These are phyloP conservation scores for Thymus quinquecostatus DNA, from an alignment of 257 asterid genomes.

Conservation along the genomic window DNA sequence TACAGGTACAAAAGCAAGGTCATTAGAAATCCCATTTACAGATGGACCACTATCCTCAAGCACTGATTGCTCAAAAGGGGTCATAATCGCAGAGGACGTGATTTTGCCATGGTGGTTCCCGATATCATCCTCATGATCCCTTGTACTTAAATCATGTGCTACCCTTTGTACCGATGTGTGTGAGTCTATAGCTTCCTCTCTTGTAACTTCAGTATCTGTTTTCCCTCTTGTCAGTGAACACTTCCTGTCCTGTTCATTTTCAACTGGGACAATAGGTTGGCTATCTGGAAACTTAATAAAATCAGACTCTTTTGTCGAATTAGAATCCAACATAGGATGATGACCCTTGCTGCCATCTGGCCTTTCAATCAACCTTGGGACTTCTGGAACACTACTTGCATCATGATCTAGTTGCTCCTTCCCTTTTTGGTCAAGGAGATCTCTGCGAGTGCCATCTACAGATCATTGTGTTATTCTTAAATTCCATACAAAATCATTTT, in stretches of 20 bases:
- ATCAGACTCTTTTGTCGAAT: constrained; percentile 56
- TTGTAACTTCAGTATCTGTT: constrained; percentile 46
- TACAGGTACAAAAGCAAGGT: constrained; percentile 45
- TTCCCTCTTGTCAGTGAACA: constrained; percentile 47
- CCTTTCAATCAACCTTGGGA: constrained; percentile 53
- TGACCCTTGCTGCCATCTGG: constrained; percentile 53
- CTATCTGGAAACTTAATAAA: constrained; percentile 48
- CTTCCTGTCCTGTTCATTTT: constrained; percentile 64
- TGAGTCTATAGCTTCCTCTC: constrained; percentile 60
- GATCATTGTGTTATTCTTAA: constrained; percentile 32
- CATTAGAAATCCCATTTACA: constrained; percentile 51
- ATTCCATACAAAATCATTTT: constrained; percentile 5
- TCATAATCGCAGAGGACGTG: constrained; percentile 47
- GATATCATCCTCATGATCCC: constrained; percentile 58
- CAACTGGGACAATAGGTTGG: constrained; percentile 46
- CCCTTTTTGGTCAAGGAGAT: constrained; percentile 73
- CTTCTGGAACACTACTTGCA: constrained; percentile 54
- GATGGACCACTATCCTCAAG: constrained; percentile 51
- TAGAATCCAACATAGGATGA: constrained; percentile 43
- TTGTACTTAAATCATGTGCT: constrained; percentile 47
- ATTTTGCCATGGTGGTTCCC: constrained; percentile 50
- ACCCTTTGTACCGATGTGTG: constrained; percentile 59
- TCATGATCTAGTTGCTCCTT: constrained; percentile 72
- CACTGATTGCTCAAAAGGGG: constrained; percentile 53
- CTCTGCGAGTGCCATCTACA: constrained; percentile 79